Evolutionary conservation across 768 basidiomycete genomes (phyloP), one percentile per base, ranked within the genome.

Genomic region (Kwoniella shandongensis): DNA sequence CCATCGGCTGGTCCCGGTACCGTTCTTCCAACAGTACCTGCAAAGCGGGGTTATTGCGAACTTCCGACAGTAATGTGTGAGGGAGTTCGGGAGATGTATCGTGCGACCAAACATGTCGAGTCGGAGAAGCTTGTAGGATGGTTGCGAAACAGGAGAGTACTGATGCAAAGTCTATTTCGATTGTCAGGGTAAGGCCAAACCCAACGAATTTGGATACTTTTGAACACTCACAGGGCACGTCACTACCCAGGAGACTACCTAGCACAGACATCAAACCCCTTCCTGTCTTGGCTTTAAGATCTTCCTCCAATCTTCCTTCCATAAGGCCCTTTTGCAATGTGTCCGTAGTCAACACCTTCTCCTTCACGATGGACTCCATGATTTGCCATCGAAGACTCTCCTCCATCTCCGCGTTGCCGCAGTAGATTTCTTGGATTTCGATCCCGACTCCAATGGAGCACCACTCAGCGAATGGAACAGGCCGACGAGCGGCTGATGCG

Each of bases 31-130:
- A 59, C 4, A 76, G 52, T 0, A 30, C 8, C 27, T 68, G 63
- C 23, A 79, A 77, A 11, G 72, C 65, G 0, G 69, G 62, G 72
- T 94, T 97, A 69, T 89, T 86, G 72, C 88, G 88, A 69, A 97
- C 82, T 13, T 86, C 82, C 67, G 89, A 89, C 66, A 94, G 86
- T 6, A 91, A 82, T 32, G 87, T 81, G 63, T 85, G 83, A 2
- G 91, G 86, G 67, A 86, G 88, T 66, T 89, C 86, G 4, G 83
- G 79, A 1, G 82, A 82, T 62, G 65, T 30, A 39, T 88, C 86
- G 26, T 81, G 83, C 18, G 79, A 72, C 93, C 94, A 97, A 13
- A 91, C 72, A 11, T 79, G 55, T 81, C 85, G 62, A 78, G 81
- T 39, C 87, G 78, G 57, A 87, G 80, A 58, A 81, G 78, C 18